phyloP scores from a whole-genome alignment of 1,139 yeast genomes.

The Zygoascus sp. region DNA sequence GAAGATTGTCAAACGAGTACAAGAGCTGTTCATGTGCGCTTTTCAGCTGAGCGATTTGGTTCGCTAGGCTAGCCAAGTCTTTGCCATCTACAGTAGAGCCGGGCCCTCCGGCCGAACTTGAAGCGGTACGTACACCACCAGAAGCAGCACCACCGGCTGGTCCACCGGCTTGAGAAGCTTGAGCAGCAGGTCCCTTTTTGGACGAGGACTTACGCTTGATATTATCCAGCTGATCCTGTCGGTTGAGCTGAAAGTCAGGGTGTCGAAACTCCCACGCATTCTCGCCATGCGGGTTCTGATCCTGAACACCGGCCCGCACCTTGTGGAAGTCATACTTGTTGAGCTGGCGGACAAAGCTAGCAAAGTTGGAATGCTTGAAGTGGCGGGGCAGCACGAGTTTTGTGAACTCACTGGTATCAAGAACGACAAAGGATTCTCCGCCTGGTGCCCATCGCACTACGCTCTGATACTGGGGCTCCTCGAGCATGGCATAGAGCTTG shows the following conservation, averaged over 20 bases:
- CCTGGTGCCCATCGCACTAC: constrained; percentile 78
- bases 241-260: constrained; percentile 75
- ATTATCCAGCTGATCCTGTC: constrained; percentile 65
- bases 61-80: constrained; percentile 9
- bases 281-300: constrained; percentile 53
- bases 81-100: not conserved
- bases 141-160: too few relatives aligned
- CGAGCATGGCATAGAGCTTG: constrained; percentile 68
- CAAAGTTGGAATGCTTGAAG: constrained; percentile 87
- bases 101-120: not conserved
- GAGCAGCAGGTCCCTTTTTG: constrained; percentile 32
- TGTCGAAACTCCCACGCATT: constrained; percentile 89
- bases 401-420: constrained; percentile 86
- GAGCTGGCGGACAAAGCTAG: constrained; percentile 88
- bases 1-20: constrained; percentile 3
- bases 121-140: not conserved
- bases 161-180: too few relatives aligned
- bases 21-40: constrained; percentile 6
- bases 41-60: constrained; percentile 11
- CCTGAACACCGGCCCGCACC: constrained; percentile 49
- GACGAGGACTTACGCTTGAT: constrained; percentile 78
- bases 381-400: constrained; percentile 80
- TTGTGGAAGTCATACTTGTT: constrained; percentile 97
- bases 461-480: constrained; percentile 64
- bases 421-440: constrained; percentile 84